phyloP scores from a whole-genome alignment of 345 rosid genomes.

The Populus simonii region DNA sequence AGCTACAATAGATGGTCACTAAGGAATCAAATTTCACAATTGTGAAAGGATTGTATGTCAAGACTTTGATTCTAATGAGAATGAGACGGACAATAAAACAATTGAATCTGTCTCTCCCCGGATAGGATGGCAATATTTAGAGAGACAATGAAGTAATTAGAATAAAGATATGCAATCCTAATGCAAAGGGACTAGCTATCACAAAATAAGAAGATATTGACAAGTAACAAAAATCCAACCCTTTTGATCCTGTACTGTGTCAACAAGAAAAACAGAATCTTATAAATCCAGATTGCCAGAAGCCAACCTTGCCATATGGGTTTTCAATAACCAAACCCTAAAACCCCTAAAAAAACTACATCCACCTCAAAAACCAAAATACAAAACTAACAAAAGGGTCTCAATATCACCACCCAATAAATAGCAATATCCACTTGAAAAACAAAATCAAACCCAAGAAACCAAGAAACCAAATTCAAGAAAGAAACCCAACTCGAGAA shows the following conservation, averaged over 20 bases:
- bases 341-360: neutral
- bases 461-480: too few species aligned
- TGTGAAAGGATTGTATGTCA: neutral
- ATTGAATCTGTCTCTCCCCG: neutral
- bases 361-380: neutral
- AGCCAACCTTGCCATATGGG: neutral
- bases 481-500: neutral
- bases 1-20: neutral
- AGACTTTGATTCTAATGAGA: neutral
- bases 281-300: neutral
- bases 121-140: neutral
- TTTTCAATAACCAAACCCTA: neutral
- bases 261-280: neutral
- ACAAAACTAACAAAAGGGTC: neutral
- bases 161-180: neutral
- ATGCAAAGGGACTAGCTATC: neutral
- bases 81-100: neutral
- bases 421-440: neutral
- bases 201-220: neutral
- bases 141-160: too few species aligned
- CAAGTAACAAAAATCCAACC: conserved; percentile 8
- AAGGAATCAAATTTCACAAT: neutral
- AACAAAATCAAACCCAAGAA: neutral
- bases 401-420: neutral
- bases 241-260: neutral